phyloP scores from a whole-genome alignment of 371 early-diverging fungal genomes.

The Rhizopus microsporus region DNA sequence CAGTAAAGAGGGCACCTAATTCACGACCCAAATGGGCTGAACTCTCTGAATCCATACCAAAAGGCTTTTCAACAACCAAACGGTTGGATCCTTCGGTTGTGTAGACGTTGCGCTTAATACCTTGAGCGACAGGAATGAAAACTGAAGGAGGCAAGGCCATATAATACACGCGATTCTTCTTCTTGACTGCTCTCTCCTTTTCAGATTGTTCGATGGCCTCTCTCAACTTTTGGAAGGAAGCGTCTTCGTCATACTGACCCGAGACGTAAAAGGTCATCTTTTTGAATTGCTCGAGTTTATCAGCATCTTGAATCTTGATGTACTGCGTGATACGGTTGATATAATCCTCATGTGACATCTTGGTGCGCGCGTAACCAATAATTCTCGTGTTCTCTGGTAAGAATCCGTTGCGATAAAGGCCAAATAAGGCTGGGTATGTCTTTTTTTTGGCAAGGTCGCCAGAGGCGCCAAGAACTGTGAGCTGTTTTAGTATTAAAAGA shows the following conservation, averaged over 20 bases:
- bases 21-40: conserved; percentile 70
- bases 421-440: conserved; percentile 95
- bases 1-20: conserved; percentile 75
- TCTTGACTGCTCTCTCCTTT: conserved; percentile 25
- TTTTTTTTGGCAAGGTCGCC: conserved; percentile 97
- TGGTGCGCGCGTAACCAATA: conserved; percentile 95
- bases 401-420: conserved; percentile 74
- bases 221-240: conserved; percentile 70
- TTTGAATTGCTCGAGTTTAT: conserved; percentile 71
- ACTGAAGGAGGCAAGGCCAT: conserved; percentile 97
- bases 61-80: conserved; percentile 96
- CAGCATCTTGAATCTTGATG: conserved; percentile 58
- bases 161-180: conserved; percentile 74
- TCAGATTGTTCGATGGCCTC: conserved; percentile 58
- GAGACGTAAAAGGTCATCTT: conserved; percentile 76
- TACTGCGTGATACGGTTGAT: conserved; percentile 73
- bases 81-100: conserved; percentile 67
- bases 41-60: conserved; percentile 89
- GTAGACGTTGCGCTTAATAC: conserved; percentile 73
- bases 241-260: conserved; percentile 90
- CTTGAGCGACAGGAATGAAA: conserved; percentile 83
- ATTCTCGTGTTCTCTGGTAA: conserved; percentile 81
- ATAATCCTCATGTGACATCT: conserved; percentile 82
- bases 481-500: neutral
- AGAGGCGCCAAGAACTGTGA: conserved; percentile 81